Conservation (phyloP, 176 grass and related monocot genomes). For the Juncus effusus region DNA sequence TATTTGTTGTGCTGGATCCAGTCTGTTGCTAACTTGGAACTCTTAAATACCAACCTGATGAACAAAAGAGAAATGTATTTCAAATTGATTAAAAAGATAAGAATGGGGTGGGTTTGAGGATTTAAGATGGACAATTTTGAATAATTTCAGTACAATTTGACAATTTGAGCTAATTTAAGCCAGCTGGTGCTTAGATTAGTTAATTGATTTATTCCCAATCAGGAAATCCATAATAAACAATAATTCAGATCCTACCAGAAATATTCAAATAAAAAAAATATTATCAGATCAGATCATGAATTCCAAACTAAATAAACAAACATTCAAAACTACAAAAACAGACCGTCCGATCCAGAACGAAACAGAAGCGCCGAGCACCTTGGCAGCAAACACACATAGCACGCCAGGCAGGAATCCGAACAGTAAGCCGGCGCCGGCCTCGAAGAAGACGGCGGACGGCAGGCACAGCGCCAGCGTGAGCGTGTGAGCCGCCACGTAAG, state of each 20-base stretch:
- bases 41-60: slow-evolving; percentile 70
- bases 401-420: slow-evolving; percentile 91
- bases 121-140: too few species aligned
- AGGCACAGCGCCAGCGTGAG: slow-evolving; percentile 79
- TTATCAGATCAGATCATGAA: slow-evolving; percentile 11
- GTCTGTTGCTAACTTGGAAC: slow-evolving; percentile 77
- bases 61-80: slow-evolving; percentile 12
- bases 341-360: slow-evolving; percentile 99
- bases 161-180: not conserved
- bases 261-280: not conserved
- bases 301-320: not conserved
- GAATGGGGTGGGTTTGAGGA: too few species aligned
- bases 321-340: not conserved
- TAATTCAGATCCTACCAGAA: not conserved
- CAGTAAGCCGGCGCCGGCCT: slow-evolving; percentile 64
- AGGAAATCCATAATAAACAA: not conserved
- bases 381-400: slow-evolving; percentile 86
- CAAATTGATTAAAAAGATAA: not conserved
- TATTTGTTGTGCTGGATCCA: slow-evolving; percentile 75
- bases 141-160: not conserved
- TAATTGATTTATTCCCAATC: not conserved
- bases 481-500: slow-evolving; percentile 68
- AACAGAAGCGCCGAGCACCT: slow-evolving; percentile 84
- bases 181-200: not conserved
- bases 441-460: slow-evolving; percentile 90